Conservation (phyloP, 192 early-diverging fungal species). For the Rhizophagus prolifer region DNA sequence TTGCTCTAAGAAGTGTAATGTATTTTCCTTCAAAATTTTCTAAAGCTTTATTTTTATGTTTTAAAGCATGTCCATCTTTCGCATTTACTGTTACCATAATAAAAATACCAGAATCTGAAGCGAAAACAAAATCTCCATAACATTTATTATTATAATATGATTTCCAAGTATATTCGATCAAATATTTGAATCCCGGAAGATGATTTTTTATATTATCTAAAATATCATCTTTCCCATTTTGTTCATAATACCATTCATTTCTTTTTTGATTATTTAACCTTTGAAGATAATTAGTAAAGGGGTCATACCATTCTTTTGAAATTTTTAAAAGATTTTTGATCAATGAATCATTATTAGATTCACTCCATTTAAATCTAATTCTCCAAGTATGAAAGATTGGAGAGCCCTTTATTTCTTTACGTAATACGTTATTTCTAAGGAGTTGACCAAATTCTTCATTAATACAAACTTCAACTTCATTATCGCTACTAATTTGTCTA, state of each 20-base stretch:
- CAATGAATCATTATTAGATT: not conserved
- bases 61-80: not conserved
- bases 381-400: not conserved
- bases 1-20: not conserved
- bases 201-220: not conserved
- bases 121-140: constrained; percentile 11
- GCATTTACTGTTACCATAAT: not conserved
- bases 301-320: not conserved
- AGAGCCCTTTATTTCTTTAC: not conserved
- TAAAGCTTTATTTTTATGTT: not conserved
- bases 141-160: not conserved
- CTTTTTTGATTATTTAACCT: not conserved
- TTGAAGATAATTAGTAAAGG: not conserved
- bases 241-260: too few species aligned
- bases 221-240: not conserved
- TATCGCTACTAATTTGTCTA: not conserved
- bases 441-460: not conserved
- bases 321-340: not conserved
- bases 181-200: constrained; percentile 7
- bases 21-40: not conserved
- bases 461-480: not conserved
- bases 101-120: constrained; percentile 3
- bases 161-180: not conserved
- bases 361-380: not conserved
- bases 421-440: not conserved